These are phyloP conservation scores for Starmera dryadoides DNA, from an alignment of 805 yeast genomes.

Conservation along the genomic window DNA sequence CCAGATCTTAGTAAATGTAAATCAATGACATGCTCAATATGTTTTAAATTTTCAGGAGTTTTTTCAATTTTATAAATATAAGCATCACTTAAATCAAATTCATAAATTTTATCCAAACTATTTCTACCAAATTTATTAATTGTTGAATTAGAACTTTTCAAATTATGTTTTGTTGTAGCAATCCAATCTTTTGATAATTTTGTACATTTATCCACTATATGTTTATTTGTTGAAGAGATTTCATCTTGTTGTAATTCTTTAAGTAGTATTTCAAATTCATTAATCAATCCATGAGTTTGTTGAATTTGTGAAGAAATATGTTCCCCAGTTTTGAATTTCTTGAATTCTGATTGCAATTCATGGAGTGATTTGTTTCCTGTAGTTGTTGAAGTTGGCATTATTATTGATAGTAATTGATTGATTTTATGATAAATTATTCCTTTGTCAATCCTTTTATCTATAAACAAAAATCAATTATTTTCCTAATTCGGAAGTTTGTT, in stretches of 20 bases:
- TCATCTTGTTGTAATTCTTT: background rate
- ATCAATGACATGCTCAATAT: slow-evolving; percentile 34
- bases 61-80: slow-evolving; percentile 24
- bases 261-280: background rate
- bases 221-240: slow-evolving; percentile 8
- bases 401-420: no score
- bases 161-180: slow-evolving; percentile 17
- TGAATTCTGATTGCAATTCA: no score
- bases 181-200: slow-evolving; percentile 26
- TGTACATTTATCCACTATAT: slow-evolving; percentile 22
- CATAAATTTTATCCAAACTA: slow-evolving; percentile 21
- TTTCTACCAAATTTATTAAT: slow-evolving; percentile 22
- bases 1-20: slow-evolving; percentile 42
- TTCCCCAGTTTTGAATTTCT: background rate
- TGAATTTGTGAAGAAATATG: background rate
- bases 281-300: background rate
- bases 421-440: no score
- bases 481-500: no score
- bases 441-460: no score
- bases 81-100: slow-evolving; percentile 24
- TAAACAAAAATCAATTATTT: no score
- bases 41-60: slow-evolving; percentile 11
- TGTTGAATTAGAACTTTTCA: slow-evolving; percentile 19
- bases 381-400: no score
- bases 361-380: no score